Base-by-base conservation (phyloP, 257 asterid genomes). In the Scutellaria barbata region DNA sequence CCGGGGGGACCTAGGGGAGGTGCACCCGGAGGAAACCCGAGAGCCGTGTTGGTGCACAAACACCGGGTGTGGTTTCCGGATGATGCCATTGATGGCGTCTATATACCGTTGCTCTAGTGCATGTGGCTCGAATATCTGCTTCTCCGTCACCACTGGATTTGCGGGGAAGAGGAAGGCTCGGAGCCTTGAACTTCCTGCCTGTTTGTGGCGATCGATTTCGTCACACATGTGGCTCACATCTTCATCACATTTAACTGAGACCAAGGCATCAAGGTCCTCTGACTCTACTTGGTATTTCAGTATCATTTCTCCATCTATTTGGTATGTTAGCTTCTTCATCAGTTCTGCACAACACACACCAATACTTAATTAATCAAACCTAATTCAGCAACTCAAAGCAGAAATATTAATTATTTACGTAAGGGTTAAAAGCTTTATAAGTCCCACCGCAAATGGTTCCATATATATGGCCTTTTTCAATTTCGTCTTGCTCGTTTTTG, bases 221-320 rank as follows among this genome's bases (percentile, higher is more conserved):
- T 82, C 90, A 17, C 84, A 74, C 97, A 95, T 92, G 85, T 92
- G 86, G 56, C 80, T 67, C 1, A 95, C 79, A 75, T 95, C 99
- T 66, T 95, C 96, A 0, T 89, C 92, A 1, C 88, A 79, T 82
- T 83, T 92, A 18, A 95, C 95, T 0, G 97, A 76, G 30, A 95
- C 87, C 37, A 95, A 76, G 55, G 95, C 88, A 25, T 95, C 99
- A 7, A 95, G 95, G 48, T 95, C 99, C 81, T 95, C 99, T 0
- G 85, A 77, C 35, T 67, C 73, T 51, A 89, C 66, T 59, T 92
- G 99, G 79, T 88, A 92, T 81, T 88, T 92, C 62, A 95, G 92
- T 66, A 78, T 76, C 90, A 88, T 85, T 20, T 86, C 92, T 14
- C 92, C 96, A 6, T 88, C 95, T 16, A 83, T 83, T 47, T 52